A percentile compares a stretch with the other conserved stretches of the same genome.
Conservation (phyloP, 257 asterid genomes). For the Cinchona pubescens region DNA sequence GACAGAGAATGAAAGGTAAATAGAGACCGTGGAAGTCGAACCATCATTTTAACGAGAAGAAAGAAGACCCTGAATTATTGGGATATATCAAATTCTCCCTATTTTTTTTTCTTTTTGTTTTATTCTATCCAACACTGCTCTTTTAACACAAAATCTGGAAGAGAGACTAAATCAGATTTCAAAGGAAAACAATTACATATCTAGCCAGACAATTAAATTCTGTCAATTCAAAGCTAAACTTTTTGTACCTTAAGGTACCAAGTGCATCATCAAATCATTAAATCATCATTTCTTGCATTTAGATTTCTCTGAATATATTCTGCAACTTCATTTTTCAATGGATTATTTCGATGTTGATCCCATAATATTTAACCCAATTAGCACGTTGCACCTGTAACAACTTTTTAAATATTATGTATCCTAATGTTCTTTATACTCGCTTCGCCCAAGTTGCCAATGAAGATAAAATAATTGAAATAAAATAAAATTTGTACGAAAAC, state of each 20-base stretch:
- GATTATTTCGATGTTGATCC: neutral
- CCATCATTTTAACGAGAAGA: no score
- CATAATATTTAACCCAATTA: neutral
- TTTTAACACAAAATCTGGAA: no score
- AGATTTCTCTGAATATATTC: neutral
- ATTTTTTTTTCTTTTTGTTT: no score
- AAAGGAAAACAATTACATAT: neutral
- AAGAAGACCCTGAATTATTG: no score
- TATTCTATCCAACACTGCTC: no score
- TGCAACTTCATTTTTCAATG: neutral
- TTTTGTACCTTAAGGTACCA: neutral
- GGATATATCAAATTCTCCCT: no score
- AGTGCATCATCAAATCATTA: neutral
- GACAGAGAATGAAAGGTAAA: no score
- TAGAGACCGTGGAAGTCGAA: no score
- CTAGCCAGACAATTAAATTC: neutral
- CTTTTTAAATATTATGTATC: neutral
- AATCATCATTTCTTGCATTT: neutral
- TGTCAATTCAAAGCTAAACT: neutral
- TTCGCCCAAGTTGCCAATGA: neutral
- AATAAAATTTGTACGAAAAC: neutral
- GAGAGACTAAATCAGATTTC: neutral
- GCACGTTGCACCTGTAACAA: neutral
- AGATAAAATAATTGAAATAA: neutral
- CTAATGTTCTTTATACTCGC: neutral